phyloP scores from a whole-genome alignment of 2,329 filamentous ascomycete species.

The Helotiales sp. region DNA sequence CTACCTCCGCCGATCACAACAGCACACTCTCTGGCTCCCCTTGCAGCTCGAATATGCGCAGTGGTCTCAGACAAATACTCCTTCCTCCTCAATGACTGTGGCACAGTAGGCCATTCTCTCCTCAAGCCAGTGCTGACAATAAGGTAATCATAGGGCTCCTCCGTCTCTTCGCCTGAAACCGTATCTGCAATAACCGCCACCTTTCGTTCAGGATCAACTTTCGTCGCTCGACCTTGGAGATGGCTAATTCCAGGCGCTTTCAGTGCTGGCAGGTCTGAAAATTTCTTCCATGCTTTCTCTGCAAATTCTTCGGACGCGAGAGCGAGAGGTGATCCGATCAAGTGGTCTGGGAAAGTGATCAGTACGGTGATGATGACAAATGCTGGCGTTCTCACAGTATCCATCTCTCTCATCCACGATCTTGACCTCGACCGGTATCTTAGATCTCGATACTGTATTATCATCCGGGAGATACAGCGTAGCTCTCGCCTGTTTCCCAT shows the following conservation, averaged over 20 bases:
- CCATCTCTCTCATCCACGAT: slow-evolving; percentile 80
- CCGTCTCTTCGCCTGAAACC: slow-evolving; percentile 41
- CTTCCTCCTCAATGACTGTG: slow-evolving; percentile 61
- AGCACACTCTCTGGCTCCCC: slow-evolving; percentile 55
- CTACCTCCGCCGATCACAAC: slow-evolving; percentile 72
- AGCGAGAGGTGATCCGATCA: slow-evolving; percentile 74
- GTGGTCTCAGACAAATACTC: slow-evolving; percentile 63
- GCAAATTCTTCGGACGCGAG: slow-evolving; percentile 64
- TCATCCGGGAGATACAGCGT: slow-evolving; percentile 33
- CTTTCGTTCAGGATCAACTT: slow-evolving; percentile 60
- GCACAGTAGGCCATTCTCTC: slow-evolving; percentile 71
- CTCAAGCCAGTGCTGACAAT: slow-evolving; percentile 70
- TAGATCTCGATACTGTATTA: slow-evolving; percentile 41
- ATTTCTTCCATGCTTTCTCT: slow-evolving; percentile 69
- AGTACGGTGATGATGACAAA: neutral
- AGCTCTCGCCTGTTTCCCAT: slow-evolving; percentile 43
- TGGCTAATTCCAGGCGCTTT: slow-evolving; percentile 61
- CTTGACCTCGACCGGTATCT: slow-evolving; percentile 65
- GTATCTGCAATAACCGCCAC: slow-evolving; percentile 55
- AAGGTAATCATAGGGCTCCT: slow-evolving; percentile 69
- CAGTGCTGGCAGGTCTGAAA: slow-evolving; percentile 65
- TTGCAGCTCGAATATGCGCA: slow-evolving; percentile 57
- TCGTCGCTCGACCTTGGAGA: slow-evolving; percentile 63
- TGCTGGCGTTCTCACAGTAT: slow-evolving; percentile 59
- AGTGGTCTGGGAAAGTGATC: slow-evolving; percentile 57